A percentile compares a stretch with the other conserved stretches of the same genome.
Evolutionary conservation across 352 stramenopile genomes (phyloP).

Genomic region (Pythium periplocum): DNA sequence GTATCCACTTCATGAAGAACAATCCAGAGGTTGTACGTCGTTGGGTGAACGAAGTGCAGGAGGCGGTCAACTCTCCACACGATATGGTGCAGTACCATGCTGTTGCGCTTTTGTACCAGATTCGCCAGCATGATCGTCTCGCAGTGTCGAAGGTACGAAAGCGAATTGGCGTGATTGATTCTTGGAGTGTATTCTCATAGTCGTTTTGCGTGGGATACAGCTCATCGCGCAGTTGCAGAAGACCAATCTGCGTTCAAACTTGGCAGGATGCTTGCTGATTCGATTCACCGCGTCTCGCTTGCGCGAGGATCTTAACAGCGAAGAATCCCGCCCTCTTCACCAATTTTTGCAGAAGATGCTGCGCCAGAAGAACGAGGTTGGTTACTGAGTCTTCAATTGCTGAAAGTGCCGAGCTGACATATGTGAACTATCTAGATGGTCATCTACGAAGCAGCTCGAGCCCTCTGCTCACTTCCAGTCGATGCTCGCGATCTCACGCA

Average conservation of each 20-base stretch:
- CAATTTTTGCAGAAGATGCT: slow-evolving; percentile 95
- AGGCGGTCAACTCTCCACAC: slow-evolving; percentile 92
- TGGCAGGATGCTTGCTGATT: slow-evolving; percentile 97
- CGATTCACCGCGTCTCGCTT: slow-evolving; percentile 94
- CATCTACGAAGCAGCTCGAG: slow-evolving; percentile 98
- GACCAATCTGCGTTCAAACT: slow-evolving; percentile 90
- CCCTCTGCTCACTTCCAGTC: slow-evolving; percentile 95
- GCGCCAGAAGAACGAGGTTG: slow-evolving; percentile 92
- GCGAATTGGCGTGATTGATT: background rate
- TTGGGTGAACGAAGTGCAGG: slow-evolving; percentile 98
- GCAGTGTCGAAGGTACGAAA: slow-evolving; percentile 91
- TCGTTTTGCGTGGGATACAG: slow-evolving; percentile 8
- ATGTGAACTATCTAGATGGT: slow-evolving; percentile 87
- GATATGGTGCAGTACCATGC: slow-evolving; percentile 99
- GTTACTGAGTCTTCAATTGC: background rate
- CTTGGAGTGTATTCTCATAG: background rate
- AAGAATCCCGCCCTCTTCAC: slow-evolving; percentile 78
- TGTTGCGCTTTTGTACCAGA: slow-evolving; percentile 97
- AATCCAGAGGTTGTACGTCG: slow-evolving; percentile 90
- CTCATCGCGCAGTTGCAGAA: slow-evolving; percentile 89
- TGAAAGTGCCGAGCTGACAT: too few species aligned
- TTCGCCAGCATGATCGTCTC: slow-evolving; percentile 97
- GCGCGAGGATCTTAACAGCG: slow-evolving; percentile 79
- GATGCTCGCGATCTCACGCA: slow-evolving; percentile 94
- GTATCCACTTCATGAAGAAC: slow-evolving; percentile 92